phyloP scores from a whole-genome alignment of 2,329 filamentous ascomycete genomes.

The Dichotomopilus funicola region DNA sequence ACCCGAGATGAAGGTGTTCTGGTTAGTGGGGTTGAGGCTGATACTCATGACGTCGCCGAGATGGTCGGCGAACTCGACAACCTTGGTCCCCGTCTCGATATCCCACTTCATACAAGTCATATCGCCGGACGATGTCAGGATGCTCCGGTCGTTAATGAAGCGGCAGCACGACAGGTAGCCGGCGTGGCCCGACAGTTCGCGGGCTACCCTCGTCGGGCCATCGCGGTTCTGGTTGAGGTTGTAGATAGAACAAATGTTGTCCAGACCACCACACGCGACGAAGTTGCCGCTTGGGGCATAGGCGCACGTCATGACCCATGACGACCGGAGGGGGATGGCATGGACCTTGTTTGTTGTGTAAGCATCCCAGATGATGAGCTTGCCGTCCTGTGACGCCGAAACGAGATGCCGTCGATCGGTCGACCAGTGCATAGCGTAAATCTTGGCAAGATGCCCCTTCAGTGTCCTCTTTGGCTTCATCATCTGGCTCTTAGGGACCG shows the following conservation, averaged over 20 bases:
- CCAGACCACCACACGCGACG: conserved; percentile 94
- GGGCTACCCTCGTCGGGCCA: conserved; percentile 91
- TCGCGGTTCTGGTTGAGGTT: conserved; percentile 92
- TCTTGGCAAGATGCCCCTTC: conserved; percentile 97
- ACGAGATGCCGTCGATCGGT: conserved; percentile 96
- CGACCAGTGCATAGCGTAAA: conserved; percentile 99
- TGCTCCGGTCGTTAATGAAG: conserved; percentile 97
- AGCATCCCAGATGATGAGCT: conserved; percentile 99
- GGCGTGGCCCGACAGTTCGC: conserved; percentile 92
- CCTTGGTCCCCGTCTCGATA: conserved; percentile 94
- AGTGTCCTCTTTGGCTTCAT: conserved; percentile 98
- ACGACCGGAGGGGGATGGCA: conserved; percentile 92
- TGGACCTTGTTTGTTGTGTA: conserved; percentile 99
- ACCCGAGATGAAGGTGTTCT: conserved; percentile 99
- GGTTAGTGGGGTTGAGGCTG: conserved; percentile 97
- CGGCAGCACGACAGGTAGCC: conserved; percentile 97
- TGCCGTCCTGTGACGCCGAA: conserved; percentile 96
- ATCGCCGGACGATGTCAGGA: conserved; percentile 94
- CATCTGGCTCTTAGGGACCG: conserved; percentile 79
- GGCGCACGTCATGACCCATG: conserved; percentile 99
- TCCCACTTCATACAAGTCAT: conserved; percentile 99
- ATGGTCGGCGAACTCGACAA: conserved; percentile 97
- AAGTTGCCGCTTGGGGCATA: conserved; percentile 98
- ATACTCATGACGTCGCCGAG: conserved; percentile 99
- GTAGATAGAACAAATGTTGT: conserved; percentile 99